Evolutionary conservation across 2,329 filamentous ascomycete genomes (phyloP), one percentile per base, ranked within the genome.

Genomic region (Zymoseptoria pseudotritici): DNA sequence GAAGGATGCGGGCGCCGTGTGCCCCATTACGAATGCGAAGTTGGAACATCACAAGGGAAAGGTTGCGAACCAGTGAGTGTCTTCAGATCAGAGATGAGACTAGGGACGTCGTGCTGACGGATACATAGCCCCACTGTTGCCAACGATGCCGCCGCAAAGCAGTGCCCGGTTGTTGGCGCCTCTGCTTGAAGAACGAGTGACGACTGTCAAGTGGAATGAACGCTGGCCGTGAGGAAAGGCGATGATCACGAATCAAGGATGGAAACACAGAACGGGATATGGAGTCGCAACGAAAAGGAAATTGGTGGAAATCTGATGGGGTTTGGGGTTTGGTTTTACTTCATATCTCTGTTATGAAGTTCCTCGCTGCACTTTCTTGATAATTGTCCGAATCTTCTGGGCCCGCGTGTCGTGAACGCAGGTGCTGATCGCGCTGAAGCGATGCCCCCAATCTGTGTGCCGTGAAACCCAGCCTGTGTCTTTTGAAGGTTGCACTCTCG

Each of bases 1-100:
- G 60, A 73, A 74, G 46, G 71, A 74, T 1, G 62, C 72, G 20
- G 74, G 71, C 4, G 70, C 74, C 9, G 70, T 77, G 7, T 78
- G 76, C 59, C 76, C 76, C 0, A 71, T 78, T n/a, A 78, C 76
- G 22, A 77, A 77, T 65, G 76, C 76, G 5, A 76, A 69, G 6
- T 69, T 78, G 11, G 74, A 71, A 22, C 77, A 79, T 58, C 77
- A 79, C 58, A 71, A 74, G 70, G 66, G 69, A 7, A 78, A 78
- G 68, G 74, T 79, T 9, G 68, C 72, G 50, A 66, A 66, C 55
- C 76, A 79, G 36, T 46, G 36, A 46, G 36, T 63, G n/a, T 17
- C 2, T 9, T 29, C 26, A 9, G 7, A 29, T 29, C 6, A 46
- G 17, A n/a, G 36, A n/a, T n/a, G 36, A 17, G 1, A 7, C 2